Evolutionary conservation across 306 rosid genomes (phyloP).

Genomic region (Corylus heterophylla): DNA sequence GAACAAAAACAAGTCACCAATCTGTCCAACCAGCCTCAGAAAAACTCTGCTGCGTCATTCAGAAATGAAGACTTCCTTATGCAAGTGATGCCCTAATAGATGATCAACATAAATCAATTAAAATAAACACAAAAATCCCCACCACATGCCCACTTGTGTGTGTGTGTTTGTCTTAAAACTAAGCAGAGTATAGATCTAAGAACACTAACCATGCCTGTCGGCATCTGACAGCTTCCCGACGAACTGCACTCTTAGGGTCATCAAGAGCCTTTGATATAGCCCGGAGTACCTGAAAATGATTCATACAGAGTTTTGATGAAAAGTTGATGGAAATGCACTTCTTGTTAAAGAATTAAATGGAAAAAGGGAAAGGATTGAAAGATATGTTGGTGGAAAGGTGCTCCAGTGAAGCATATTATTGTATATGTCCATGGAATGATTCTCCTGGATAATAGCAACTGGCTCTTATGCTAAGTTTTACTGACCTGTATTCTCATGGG

Average conservation of each 20-base stretch:
- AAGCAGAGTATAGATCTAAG: neutral
- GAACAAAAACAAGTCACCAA: neutral
- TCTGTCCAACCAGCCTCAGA: neutral
- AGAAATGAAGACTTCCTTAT: conserved; percentile 49
- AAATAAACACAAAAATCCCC: neutral
- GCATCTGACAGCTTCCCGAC: conserved; percentile 84
- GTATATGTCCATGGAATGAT: neutral
- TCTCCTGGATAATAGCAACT: neutral
- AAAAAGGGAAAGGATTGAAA: neutral
- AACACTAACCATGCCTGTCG: conserved; percentile 78
- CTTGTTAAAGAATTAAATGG: neutral
- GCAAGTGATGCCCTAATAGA: conserved; percentile 62
- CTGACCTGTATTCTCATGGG: conserved; percentile 86
- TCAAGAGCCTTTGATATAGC: conserved; percentile 62
- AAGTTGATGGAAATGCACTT: neutral
- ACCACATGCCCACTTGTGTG: neutral
- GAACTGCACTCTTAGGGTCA: conserved; percentile 80
- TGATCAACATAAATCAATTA: conserved; percentile 9
- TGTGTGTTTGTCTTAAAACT: neutral
- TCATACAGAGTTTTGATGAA: neutral
- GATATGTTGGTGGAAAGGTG: neutral
- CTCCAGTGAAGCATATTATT: neutral
- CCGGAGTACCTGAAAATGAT: conserved; percentile 51
- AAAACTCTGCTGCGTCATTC: conserved; percentile 21
- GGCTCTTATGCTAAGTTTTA: conserved; percentile 19